Evolutionary conservation across 441 rosid genomes (phyloP).

Genomic region (Aleurites moluccanus): DNA sequence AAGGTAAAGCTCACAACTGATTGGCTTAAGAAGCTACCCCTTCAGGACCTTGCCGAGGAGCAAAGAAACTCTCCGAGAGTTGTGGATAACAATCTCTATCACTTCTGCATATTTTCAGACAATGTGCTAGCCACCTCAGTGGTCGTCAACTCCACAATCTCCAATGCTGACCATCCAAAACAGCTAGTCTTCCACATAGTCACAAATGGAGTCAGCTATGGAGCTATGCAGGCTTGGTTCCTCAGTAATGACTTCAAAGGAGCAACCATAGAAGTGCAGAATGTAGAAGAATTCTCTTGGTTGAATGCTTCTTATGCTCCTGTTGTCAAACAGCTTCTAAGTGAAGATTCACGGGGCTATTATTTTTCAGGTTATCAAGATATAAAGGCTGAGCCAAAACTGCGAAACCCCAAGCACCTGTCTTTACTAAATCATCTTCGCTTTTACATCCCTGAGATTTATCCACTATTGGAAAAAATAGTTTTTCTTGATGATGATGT

Average conservation of each 20-base stretch:
- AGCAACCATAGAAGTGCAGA: slow-evolving; percentile 73
- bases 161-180: slow-evolving; percentile 85
- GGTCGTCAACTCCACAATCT: slow-evolving; percentile 81
- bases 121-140: slow-evolving; percentile 76
- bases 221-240: slow-evolving; percentile 93
- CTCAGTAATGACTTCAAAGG: slow-evolving; percentile 75
- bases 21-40: slow-evolving; percentile 56
- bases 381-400: slow-evolving; percentile 53
- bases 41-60: slow-evolving; percentile 63
- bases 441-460: slow-evolving; percentile 87
- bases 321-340: slow-evolving; percentile 56
- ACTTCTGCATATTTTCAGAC: slow-evolving; percentile 91
- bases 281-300: slow-evolving; percentile 73
- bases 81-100: slow-evolving; percentile 87
- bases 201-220: slow-evolving; percentile 70
- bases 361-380: slow-evolving; percentile 59
- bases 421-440: slow-evolving; percentile 86
- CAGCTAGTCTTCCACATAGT: slow-evolving; percentile 89
- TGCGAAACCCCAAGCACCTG: slow-evolving; percentile 60
- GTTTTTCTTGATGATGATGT: slow-evolving; percentile 92
- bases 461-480: slow-evolving; percentile 86
- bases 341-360: slow-evolving; percentile 45
- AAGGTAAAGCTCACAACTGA: slow-evolving; percentile 65
- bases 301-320: slow-evolving; percentile 83
- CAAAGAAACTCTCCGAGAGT: slow-evolving; percentile 72